Evolutionary conservation across 805 yeast genomes (phyloP), one percentile per base, ranked within the genome.

Genomic region (Lachancea meyersii): DNA sequence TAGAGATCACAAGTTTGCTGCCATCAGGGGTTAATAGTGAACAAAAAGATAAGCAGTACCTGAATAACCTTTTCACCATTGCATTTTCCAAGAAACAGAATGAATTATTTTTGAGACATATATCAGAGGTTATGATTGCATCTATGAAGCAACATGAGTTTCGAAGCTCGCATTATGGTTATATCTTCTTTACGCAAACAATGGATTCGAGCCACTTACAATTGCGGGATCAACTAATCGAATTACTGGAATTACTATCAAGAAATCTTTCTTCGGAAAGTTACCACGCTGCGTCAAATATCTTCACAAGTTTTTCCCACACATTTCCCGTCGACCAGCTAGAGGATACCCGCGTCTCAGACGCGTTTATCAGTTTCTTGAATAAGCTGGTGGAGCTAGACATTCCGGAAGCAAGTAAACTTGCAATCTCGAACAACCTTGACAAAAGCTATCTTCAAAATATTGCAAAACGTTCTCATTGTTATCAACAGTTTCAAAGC

Each of bases 161-260:
- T 4, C 39, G 43, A 18, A 36, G 35, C 5, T 64, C 65, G 1
- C 35, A n/a, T 1, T 35, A 61, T 2, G 48, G 64, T 2, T 61
- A 68, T 21, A 19, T 33, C 3, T 49, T 69, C 5, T 55, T 62
- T 23, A 56, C 58, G 14, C 44, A 48, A 6, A 53, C 60, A 16
- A 50, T 70, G 4, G 49, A 46, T 26, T 43, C 49, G 11, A 54
- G 62, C 30, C 11, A 53, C 4, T 26, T 41, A 0, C 44, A 48
- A 7, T 62, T 48, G 40, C 20, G 44, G 3, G 46, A 57, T 0
- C 54, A 57, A n/a, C 54, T 77, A 1, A 49, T 54, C 0, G 52
- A 54, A 3, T 61, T 72, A 33, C 47, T 73, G 14, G 50, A 51
- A 16, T 61, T 61, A 13, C 14, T 75, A 5, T 68, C 72, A 4